Base-by-base conservation (phyloP, 192 early-diverging fungal genomes). In the Coemansia biformis region DNA sequence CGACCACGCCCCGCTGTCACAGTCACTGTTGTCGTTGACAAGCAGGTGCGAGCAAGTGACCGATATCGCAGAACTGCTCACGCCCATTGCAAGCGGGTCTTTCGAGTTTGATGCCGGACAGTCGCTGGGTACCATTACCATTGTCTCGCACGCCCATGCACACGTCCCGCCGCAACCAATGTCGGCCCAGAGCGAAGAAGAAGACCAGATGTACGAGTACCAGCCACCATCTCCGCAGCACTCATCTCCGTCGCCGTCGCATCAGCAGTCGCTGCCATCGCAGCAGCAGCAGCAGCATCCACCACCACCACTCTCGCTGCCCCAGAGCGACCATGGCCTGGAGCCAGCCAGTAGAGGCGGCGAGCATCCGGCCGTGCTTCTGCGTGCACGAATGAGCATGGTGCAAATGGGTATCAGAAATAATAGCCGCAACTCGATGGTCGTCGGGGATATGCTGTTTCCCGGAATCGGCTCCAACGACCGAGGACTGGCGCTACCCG, bases 341-440 rank as follows among this genome's bases (percentile, higher is more conserved):
- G 4, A 12, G 15, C 14, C 21, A 22, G 40, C 16, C 38, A 38
- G 15, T 15, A 22, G 5, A 12, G 29, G 38, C 28, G 22, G n/a
- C 8, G 40, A 31, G 22, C 18, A 14, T 0, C 23, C 54, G 10
- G 34, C 41, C 18, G 39, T 44, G 1, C 17, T 48, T 3, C 38
- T 57, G 24, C 67, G 56, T 40, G 63, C 53, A 47, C 67, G 63
- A 13, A 51, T 46, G 13, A 72, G 68, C 45, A 59, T 64, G 68
- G 61, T 61, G 29, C 57, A 71, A 23, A 46, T 64, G 13, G 57
- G 56, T 36, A 48, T 43, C 8, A 41, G 51, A 5, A 32, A 35
- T 37, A 61, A 22, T 24, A 61, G 61, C 38, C 57, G 69, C 34
- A 64, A 60, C 44, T 73, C 69, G 11, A 73, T 73, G 69, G 43